Base-by-base conservation (phyloP, 371 early-diverging fungal genomes). In the Rhizopus sp. region DNA sequence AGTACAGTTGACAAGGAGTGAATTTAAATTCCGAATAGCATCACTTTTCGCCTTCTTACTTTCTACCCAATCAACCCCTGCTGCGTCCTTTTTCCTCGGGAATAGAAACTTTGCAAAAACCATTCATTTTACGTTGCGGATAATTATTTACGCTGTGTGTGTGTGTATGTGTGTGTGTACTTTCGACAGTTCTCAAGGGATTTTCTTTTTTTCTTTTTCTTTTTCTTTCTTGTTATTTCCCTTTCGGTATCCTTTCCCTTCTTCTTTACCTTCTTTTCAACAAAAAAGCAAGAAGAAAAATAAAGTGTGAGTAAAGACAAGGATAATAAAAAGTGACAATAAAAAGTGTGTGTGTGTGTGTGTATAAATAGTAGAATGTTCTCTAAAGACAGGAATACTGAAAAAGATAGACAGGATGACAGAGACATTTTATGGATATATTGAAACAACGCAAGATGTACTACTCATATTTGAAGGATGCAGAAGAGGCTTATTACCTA, bases 401-500 rank as follows among this genome's bases (percentile, higher is more conserved):
- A 50, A 7, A 55, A 46, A 12, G 23, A 33, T 13, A 72, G 64
- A 66, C 56, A 65, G 2, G 16, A 72, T 78, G 58, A 60, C 73
- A 38, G 87, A 86, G 50, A 86, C 88, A 10, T 90, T 85, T 63
- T 78, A 78, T 64, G 91, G 91, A 7, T 84, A 78, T 54, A 78
- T 92, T 48, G 83, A 88, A 58, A 83, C 89, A 1, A 82, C 90
- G 0, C 79, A 82, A 65, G 92, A 92, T 61, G 88, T 88, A 1
- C 75, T 90, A 31, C 73, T 90, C 40, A 67, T 92, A 9, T 86
- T 92, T 55, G 91, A 92, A 71, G 91, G 88, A 0, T 88, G 89
- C 59, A 84, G 87, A 60, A 68, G 75, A 42, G 84, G 83, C 15
- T 52, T 84, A 7, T 71, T 88, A 31, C 80, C 83, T 9, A 73